Evolutionary conservation across 345 rosid genomes (phyloP).

Genomic region (Euphorbia pulcherrima): DNA sequence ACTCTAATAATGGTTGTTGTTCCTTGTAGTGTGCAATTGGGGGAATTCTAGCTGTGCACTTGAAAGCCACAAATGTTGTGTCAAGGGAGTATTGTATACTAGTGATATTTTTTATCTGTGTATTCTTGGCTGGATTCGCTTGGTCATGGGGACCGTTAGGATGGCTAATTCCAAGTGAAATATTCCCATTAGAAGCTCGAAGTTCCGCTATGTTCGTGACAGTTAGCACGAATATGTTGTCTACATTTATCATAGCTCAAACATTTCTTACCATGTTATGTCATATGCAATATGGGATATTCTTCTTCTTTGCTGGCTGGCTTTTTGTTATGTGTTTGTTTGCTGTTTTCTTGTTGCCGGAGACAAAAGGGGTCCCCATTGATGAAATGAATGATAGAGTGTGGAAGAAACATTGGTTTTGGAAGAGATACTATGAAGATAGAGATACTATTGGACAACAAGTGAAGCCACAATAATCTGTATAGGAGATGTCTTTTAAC

Average conservation of each 20-base stretch:
- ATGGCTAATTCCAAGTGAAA: slow-evolving; percentile 68
- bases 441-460: slow-evolving; percentile 2
- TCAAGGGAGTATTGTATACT: slow-evolving; percentile 20
- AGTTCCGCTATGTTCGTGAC: slow-evolving; percentile 49
- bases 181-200: slow-evolving; percentile 53
- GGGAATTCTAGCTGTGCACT: slow-evolving; percentile 28
- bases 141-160: slow-evolving; percentile 83
- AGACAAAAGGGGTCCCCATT: slow-evolving; percentile 58
- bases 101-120: slow-evolving; percentile 41
- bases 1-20: not conserved
- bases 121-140: slow-evolving; percentile 54
- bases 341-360: slow-evolving; percentile 40
- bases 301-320: slow-evolving; percentile 56
- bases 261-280: slow-evolving; percentile 53
- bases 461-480: not conserved
- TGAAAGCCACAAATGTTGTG: slow-evolving; percentile 24
- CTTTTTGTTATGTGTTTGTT: slow-evolving; percentile 31
- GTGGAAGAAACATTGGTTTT: slow-evolving; percentile 65
- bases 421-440: slow-evolving; percentile 38
- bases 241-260: slow-evolving; percentile 55
- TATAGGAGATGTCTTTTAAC: not conserved
- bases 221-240: slow-evolving; percentile 50
- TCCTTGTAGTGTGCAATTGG: slow-evolving; percentile 34
- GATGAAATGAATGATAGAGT: slow-evolving; percentile 54
- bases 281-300: slow-evolving; percentile 40